Evolutionary conservation across 768 basidiomycete species (phyloP), one percentile per base, ranked within the genome.

Genomic region (Chalciporus chontae): DNA sequence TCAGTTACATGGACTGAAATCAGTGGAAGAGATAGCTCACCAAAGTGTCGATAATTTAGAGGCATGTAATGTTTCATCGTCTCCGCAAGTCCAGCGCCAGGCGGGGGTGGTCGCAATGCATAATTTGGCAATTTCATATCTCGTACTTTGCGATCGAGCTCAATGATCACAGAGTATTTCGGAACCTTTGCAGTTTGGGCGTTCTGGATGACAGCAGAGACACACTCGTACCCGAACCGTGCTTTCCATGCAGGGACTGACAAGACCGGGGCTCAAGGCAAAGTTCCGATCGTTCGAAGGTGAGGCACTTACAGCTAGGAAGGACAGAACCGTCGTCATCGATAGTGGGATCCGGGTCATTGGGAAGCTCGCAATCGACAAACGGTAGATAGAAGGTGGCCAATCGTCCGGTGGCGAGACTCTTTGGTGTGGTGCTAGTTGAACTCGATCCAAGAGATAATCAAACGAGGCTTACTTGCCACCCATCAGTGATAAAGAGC

Each of bases 41-140:
- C 81, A 31, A 84, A 71, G 57, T 85, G 79, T 1, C 83, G 77
- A 63, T 88, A 89, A 59, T 88, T 87, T 29, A 67, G 72, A 1
- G 87, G 83, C 87, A 88, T 88, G 58, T 79, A 87, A 63, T 83
- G 78, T 31, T 77, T 79, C 87, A 89, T 88, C 7, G 81, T 80
- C 61, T 81, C 71, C 8, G 75, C 71, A 10, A 88, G 69, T 3
- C 79, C 78, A 1, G 69, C 69, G 8, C 78, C 77, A 52, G 74
- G 62, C 1, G 78, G 76, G 0, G 77, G 71, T 0, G 73, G 51
- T 3, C 75, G 78, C 44, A 78, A 74, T 0, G 84, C 78, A 61
- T 85, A 87, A 42, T 67, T 69, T 8, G 87, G 87, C 5, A 88
- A 52, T 19, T 79, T 77, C 81, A 85, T 81, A 57, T 86, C 83